phyloP scores from a whole-genome alignment of 2,329 filamentous ascomycete genomes.

The Aspergillus sp. region DNA sequence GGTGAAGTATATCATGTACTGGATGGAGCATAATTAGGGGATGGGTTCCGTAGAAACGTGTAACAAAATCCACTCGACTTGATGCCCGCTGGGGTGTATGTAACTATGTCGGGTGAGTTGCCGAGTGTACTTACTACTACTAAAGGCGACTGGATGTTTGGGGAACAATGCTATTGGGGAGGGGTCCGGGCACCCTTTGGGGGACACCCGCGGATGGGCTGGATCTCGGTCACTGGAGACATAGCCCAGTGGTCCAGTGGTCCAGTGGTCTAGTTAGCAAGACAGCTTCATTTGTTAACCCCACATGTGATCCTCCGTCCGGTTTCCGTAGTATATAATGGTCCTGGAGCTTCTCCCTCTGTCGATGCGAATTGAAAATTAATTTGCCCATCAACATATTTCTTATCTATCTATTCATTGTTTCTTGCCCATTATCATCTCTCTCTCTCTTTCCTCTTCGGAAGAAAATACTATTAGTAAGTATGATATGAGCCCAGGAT shows the following conservation, averaged over 20 bases:
- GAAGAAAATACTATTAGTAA: too few relatives aligned
- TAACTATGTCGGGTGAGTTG: too few relatives aligned
- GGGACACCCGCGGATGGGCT: background rate
- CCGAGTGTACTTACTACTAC: too few relatives aligned
- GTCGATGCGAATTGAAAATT: background rate
- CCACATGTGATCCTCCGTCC: constrained; percentile 23
- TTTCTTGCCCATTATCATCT: background rate
- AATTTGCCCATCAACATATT: background rate
- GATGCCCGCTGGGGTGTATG: too few relatives aligned
- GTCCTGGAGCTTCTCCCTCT: background rate
- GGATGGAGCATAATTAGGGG: too few relatives aligned
- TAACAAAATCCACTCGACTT: too few relatives aligned
- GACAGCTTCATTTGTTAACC: constrained; percentile 12
- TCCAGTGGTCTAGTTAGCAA: too few relatives aligned
- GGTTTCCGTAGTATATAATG: constrained; percentile 3
- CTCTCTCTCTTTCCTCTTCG: background rate
- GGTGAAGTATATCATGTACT: too few relatives aligned
- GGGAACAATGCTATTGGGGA: background rate
- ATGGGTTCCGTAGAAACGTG: too few relatives aligned
- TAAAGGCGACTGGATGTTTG: too few relatives aligned
- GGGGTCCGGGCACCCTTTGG: background rate
- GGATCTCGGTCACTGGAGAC: background rate
- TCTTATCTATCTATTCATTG: too few relatives aligned
- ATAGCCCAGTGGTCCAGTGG: background rate
- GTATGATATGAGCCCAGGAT: too few relatives aligned